Conservation (phyloP, 495 filamentous ascomycete species). For the Hyaloscypha hepaticicola region DNA sequence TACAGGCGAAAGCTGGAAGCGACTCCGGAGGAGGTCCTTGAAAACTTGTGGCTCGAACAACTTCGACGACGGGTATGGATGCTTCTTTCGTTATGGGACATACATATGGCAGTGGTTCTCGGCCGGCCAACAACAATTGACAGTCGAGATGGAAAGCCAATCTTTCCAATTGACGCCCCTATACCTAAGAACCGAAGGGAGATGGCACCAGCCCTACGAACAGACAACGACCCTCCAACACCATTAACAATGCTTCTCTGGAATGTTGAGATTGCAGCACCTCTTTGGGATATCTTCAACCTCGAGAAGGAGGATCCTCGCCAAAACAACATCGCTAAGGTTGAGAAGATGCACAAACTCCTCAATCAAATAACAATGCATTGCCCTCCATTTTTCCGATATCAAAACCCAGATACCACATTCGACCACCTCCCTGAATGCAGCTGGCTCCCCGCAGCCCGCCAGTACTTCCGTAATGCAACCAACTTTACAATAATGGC, state of each 20-base stretch:
- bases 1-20: slow-evolving; percentile 37
- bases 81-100: slow-evolving; percentile 57
- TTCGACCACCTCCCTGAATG: slow-evolving; percentile 50
- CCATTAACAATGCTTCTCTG: slow-evolving; percentile 36
- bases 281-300: slow-evolving; percentile 32
- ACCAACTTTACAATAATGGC: slow-evolving; percentile 56
- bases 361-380: slow-evolving; percentile 45
- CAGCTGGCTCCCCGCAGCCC: slow-evolving; percentile 50
- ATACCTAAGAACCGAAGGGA: slow-evolving; percentile 37
- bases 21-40: slow-evolving; percentile 41
- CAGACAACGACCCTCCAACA: slow-evolving; percentile 37
- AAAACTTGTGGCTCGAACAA: slow-evolving; percentile 54
- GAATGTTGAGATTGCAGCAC: slow-evolving; percentile 24
- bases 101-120: slow-evolving; percentile 58
- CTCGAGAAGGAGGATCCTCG: slow-evolving; percentile 53
- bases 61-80: slow-evolving; percentile 55
- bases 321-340: slow-evolving; percentile 49
- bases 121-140: slow-evolving; percentile 57
- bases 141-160: slow-evolving; percentile 40
- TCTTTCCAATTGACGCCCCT: slow-evolving; percentile 39
- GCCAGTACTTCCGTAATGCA: slow-evolving; percentile 47
- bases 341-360: slow-evolving; percentile 52
- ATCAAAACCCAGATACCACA: slow-evolving; percentile 53
- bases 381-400: slow-evolving; percentile 48
- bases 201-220: slow-evolving; percentile 33